phyloP scores from a whole-genome alignment of 225 moss, liverwort and hornwort species.

The Marchantia paleacea region DNA sequence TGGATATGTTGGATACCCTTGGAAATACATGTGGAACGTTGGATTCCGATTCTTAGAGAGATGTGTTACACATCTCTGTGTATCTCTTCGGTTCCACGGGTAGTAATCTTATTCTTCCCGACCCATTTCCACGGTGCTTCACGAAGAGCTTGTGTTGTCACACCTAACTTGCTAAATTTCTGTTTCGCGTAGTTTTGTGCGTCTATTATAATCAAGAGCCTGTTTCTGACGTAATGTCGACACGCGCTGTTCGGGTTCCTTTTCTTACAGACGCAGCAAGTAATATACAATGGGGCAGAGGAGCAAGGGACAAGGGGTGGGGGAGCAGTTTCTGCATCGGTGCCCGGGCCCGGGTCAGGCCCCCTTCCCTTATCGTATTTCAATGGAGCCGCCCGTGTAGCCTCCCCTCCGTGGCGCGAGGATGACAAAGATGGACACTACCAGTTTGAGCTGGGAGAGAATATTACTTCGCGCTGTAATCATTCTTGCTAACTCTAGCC shows the following conservation, averaged over 20 bases:
- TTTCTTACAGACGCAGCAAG: conserved; percentile 24
- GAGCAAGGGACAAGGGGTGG: conserved; percentile 37
- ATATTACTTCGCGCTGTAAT: conserved; percentile 69
- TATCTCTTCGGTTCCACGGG: no score
- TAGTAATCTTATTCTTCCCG: no score
- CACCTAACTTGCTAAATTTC: no score
- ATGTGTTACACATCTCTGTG: no score
- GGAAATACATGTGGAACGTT: no score
- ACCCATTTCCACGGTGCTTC: no score
- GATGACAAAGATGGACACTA: conserved; percentile 72
- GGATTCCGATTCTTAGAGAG: no score
- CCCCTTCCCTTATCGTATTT: conserved; percentile 43
- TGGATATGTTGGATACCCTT: no score
- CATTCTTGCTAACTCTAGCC: conserved; percentile 52
- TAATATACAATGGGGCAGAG: conserved; percentile 38
- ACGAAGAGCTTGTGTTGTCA: no score
- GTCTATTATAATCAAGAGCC: no score
- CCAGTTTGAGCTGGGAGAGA: conserved; percentile 67
- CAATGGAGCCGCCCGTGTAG: conserved; percentile 51
- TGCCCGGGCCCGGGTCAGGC: conserved; percentile 46
- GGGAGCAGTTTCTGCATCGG: conserved; percentile 34
- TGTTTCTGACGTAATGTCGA: background rate
- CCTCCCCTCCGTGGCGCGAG: conserved; percentile 64
- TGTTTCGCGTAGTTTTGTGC: no score
- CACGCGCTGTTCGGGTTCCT: background rate